These are phyloP conservation scores for Dictyostelium discoideum DNA, from an alignment of 78 protist genomes.

Conservation along the genomic window DNA sequence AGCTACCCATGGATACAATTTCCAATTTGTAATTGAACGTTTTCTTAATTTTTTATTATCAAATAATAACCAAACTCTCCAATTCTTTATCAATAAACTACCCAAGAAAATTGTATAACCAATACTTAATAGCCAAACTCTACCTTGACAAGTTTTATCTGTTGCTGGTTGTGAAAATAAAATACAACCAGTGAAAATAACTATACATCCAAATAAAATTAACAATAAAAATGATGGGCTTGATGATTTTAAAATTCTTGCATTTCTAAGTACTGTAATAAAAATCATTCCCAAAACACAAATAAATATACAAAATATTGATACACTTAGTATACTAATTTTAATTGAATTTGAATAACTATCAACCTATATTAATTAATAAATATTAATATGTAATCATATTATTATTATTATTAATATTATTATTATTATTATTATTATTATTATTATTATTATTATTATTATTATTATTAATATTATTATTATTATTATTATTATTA, in stretches of 20 bases:
- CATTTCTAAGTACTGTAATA: not conserved
- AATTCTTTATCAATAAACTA: slow-evolving; percentile 14
- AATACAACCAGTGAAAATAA: not conserved
- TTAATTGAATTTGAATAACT: not conserved
- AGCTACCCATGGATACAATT: not conserved
- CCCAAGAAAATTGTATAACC: slow-evolving; percentile 4
- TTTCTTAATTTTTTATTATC: not conserved
- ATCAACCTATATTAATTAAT: not conserved
- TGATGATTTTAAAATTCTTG: slow-evolving; percentile 22
- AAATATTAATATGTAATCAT: not conserved
- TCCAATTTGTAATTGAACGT: not conserved
- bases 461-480: not conserved
- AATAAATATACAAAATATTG: not conserved
- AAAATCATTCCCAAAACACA: not conserved
- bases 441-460: not conserved
- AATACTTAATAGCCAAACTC: slow-evolving; percentile 9
- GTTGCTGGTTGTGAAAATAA: not conserved
- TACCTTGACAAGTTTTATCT: not conserved
- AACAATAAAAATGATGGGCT: slow-evolving; percentile 17
- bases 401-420: not conserved
- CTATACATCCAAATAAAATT: slow-evolving; percentile 19
- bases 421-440: not conserved
- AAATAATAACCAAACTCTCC: not conserved
- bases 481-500: not conserved
- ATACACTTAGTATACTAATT: not conserved